These are phyloP conservation scores for Sporothrix schenckii DNA, from an alignment of 2,329 filamentous ascomycete genomes.

Conservation along the genomic window DNA sequence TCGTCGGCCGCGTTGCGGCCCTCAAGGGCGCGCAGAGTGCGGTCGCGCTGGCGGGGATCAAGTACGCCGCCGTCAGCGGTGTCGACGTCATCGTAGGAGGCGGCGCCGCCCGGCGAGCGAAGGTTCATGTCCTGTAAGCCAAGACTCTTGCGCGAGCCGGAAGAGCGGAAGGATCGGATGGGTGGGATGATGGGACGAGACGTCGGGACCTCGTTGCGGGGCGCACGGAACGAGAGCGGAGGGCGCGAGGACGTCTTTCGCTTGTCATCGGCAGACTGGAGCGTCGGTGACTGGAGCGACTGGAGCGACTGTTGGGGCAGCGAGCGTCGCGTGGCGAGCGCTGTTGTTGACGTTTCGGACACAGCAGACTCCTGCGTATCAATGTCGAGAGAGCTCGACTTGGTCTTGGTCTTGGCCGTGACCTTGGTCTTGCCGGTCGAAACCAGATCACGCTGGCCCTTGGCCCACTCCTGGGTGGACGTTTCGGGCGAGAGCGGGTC, in stretches of 20 bases:
- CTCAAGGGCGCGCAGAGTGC: slow-evolving; percentile 56
- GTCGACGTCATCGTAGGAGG: slow-evolving; percentile 49
- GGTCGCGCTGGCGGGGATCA: slow-evolving; percentile 53
- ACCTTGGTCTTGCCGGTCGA: neutral
- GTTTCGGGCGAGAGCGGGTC: slow-evolving; percentile 38
- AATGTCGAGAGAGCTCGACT: slow-evolving; percentile 51
- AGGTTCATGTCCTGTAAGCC: slow-evolving; percentile 55
- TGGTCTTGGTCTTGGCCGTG: neutral
- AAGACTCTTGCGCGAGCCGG: slow-evolving; percentile 59
- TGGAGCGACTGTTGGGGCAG: neutral
- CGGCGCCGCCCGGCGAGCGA: slow-evolving; percentile 45
- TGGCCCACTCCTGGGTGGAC: slow-evolving; percentile 44
- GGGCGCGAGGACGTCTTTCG: slow-evolving; percentile 50
- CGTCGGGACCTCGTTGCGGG: slow-evolving; percentile 41
- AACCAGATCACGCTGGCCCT: slow-evolving; percentile 46
- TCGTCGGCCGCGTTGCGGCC: slow-evolving; percentile 45
- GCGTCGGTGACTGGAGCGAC: neutral
- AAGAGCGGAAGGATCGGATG: slow-evolving; percentile 60
- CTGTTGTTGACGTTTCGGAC: neutral
- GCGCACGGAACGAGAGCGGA: slow-evolving; percentile 56
- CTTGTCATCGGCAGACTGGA: slow-evolving; percentile 51
- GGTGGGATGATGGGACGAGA: slow-evolving; percentile 51
- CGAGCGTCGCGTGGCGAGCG: neutral
- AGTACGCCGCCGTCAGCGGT: slow-evolving; percentile 34
- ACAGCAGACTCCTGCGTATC: slow-evolving; percentile 25